These are phyloP conservation scores for Paradendryphiella salina DNA, from an alignment of 2,329 filamentous ascomycete species.

Conservation along the genomic window DNA sequence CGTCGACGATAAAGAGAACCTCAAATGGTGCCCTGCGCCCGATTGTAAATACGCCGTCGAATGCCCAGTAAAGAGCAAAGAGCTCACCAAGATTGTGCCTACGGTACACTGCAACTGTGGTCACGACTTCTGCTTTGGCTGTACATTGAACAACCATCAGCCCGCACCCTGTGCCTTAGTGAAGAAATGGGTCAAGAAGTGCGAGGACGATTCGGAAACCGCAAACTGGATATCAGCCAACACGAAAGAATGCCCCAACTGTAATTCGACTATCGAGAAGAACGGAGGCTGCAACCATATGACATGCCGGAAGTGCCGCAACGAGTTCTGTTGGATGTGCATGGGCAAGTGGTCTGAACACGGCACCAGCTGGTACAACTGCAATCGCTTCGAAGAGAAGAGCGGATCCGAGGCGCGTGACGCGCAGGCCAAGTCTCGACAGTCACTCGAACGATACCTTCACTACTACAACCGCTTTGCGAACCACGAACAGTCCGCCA, in stretches of 20 bases:
- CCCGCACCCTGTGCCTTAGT: slow-evolving; percentile 89
- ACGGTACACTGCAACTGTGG: slow-evolving; percentile 85
- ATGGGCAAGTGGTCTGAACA: slow-evolving; percentile 99
- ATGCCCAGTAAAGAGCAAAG: slow-evolving; percentile 83
- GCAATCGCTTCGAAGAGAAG: slow-evolving; percentile 96
- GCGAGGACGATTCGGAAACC: slow-evolving; percentile 95
- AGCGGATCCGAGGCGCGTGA: slow-evolving; percentile 87
- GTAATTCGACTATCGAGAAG: slow-evolving; percentile 97
- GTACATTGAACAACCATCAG: slow-evolving; percentile 85
- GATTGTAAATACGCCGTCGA: slow-evolving; percentile 94
- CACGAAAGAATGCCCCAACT: slow-evolving; percentile 96
- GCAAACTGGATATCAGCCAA: slow-evolving; percentile 99
- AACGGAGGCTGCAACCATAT: slow-evolving; percentile 98
- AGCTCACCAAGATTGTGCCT: slow-evolving; percentile 81
- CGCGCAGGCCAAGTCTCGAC: slow-evolving; percentile 85
- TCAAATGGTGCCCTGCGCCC: slow-evolving; percentile 98
- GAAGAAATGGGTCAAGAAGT: slow-evolving; percentile 97
- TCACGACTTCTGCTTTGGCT: slow-evolving; percentile 93
- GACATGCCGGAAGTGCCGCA: slow-evolving; percentile 93
- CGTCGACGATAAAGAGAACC: slow-evolving; percentile 91
- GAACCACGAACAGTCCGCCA: slow-evolving; percentile 97
- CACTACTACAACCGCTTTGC: slow-evolving; percentile 99
- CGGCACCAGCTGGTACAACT: slow-evolving; percentile 99
- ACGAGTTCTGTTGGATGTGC: slow-evolving; percentile 99
- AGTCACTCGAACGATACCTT: slow-evolving; percentile 91